Percentiles rank a stretch among this genome's conserved stretches.
Evolutionary conservation across 2,329 filamentous ascomycete species (phyloP).

Genomic region (Ophiostoma fasciatum): DNA sequence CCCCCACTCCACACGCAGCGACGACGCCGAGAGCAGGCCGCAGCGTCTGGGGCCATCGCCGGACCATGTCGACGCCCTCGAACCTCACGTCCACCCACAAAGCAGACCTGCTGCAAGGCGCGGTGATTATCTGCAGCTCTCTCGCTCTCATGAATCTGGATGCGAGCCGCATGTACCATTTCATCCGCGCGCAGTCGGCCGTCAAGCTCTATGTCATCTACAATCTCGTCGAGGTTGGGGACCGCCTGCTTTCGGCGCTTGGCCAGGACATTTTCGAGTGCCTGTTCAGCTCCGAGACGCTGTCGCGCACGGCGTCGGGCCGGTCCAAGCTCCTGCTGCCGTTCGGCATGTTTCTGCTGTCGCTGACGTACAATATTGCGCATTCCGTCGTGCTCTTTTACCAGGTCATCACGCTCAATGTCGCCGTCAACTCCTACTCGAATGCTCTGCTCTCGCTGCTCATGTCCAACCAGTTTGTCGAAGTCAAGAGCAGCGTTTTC

Average conservation of each 20-base stretch:
- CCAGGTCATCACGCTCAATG: conserved; percentile 93
- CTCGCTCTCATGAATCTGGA: conserved; percentile 79
- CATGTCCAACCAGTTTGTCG: conserved; percentile 95
- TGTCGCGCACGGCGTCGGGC: conserved; percentile 75
- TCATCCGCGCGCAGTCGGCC: conserved; percentile 86
- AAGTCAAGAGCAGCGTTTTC: conserved; percentile 97
- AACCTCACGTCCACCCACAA: conserved; percentile 79
- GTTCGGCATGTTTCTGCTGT: conserved; percentile 79
- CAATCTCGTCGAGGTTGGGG: conserved; percentile 87
- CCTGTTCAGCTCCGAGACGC: conserved; percentile 80
- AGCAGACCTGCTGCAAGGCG: conserved; percentile 81
- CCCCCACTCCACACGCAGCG: too few relatives aligned
- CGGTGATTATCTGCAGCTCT: conserved; percentile 77
- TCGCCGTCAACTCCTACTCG: conserved; percentile 96
- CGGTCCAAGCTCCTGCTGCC: conserved; percentile 83
- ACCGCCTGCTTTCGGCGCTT: conserved; percentile 76
- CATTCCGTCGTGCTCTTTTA: conserved; percentile 88
- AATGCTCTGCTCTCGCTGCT: conserved; percentile 86
- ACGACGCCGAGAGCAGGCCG: too few relatives aligned
- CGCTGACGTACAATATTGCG: conserved; percentile 72
- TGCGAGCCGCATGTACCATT: conserved; percentile 95
- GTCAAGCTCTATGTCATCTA: conserved; percentile 99
- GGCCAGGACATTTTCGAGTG: conserved; percentile 96
- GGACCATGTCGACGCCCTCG: conserved; percentile 75
- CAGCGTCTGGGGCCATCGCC: conserved; percentile 27